phyloP scores from a whole-genome alignment of 345 rosid species.

The Draba incana region DNA sequence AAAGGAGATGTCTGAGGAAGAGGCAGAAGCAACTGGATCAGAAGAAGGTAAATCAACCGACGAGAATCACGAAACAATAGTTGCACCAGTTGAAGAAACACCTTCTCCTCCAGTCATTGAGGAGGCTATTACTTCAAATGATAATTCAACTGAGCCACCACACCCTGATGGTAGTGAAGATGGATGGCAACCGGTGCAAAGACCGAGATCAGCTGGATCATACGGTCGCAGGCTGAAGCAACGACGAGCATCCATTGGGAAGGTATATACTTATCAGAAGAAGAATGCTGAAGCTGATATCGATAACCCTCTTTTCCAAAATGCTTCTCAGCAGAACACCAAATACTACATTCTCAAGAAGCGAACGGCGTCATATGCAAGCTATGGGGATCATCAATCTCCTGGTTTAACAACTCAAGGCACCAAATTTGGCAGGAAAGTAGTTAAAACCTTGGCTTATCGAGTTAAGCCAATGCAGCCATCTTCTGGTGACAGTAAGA shows the following conservation, averaged over 20 bases:
- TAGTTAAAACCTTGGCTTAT: slow-evolving; percentile 78
- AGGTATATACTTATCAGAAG: slow-evolving; percentile 71
- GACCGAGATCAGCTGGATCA: slow-evolving; percentile 81
- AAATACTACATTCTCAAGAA: slow-evolving; percentile 70
- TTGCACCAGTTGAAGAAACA: slow-evolving; percentile 44
- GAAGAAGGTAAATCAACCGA: slow-evolving; percentile 43
- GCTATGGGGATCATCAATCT: slow-evolving; percentile 58
- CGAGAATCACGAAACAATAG: slow-evolving; percentile 46
- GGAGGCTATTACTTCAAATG: slow-evolving; percentile 43
- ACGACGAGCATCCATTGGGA: slow-evolving; percentile 78
- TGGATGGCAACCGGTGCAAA: slow-evolving; percentile 98
- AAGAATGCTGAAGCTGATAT: slow-evolving; percentile 60
- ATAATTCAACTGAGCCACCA: slow-evolving; percentile 50
- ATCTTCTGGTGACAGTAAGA: slow-evolving; percentile 51
- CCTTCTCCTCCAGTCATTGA: slow-evolving; percentile 51
- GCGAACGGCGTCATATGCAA: slow-evolving; percentile 66
- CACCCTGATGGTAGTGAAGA: slow-evolving; percentile 57
- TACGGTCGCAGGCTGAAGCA: slow-evolving; percentile 79
- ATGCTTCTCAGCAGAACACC: slow-evolving; percentile 59
- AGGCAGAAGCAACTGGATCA: slow-evolving; percentile 45
- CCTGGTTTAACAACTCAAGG: slow-evolving; percentile 53
- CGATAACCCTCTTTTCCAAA: slow-evolving; percentile 57
- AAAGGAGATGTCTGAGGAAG: slow-evolving; percentile 63
- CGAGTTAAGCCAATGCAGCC: slow-evolving; percentile 74
- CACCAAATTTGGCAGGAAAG: slow-evolving; percentile 78